Base-by-base conservation (phyloP, 1,284 basidiomycete genomes). In the Ganoderma multipileum region DNA sequence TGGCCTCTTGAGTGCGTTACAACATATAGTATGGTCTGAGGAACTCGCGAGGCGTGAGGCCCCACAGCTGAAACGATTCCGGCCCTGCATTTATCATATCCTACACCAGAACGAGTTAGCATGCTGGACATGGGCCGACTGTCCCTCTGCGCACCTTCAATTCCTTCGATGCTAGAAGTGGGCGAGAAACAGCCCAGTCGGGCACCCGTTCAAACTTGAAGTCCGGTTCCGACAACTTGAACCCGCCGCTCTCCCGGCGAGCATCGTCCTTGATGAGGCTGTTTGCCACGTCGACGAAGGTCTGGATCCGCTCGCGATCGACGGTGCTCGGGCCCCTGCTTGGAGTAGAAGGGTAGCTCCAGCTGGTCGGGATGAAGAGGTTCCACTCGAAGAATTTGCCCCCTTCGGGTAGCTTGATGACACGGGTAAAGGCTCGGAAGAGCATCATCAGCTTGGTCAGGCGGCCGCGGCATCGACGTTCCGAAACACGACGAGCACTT, bases 101-200 rank as follows among this genome's bases (percentile, higher is more conserved):
- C 52, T 54, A 14, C 26, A 3, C 14, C 23, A 54, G 14, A 14
- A 18, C 5, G 28, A 54, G 6, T 50, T 11, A 12, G 26, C 16
- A 18, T 18, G 3, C 26, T 3, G 9, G 3, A 0, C 1, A 4
- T 5, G 1, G 6, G 4, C 6, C 6, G 14, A 16, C 28, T n/a
- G 26, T 6, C 47, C 12, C 11, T 4, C 16, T 3, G 28, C 52
- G 52, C 18, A 54, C 52, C 52, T 18, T 54, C 28, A 54, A 8
- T 16, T 54, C 52, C 52, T 54, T 30, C 12, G 14, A 2, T 6
- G 26, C 30, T 3, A 54, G 52, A 28, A 7, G 26, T 12, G 52
- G 28, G 14, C 28, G 52, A 54, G 14, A 1, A 14, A 54, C 11
- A 1, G 52, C 52, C 52, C 28, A 30, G 2, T 54, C 52, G 14